These are phyloP conservation scores for Ganoderma multipileum DNA, from an alignment of 1,284 basidiomycete genomes.

Conservation along the genomic window DNA sequence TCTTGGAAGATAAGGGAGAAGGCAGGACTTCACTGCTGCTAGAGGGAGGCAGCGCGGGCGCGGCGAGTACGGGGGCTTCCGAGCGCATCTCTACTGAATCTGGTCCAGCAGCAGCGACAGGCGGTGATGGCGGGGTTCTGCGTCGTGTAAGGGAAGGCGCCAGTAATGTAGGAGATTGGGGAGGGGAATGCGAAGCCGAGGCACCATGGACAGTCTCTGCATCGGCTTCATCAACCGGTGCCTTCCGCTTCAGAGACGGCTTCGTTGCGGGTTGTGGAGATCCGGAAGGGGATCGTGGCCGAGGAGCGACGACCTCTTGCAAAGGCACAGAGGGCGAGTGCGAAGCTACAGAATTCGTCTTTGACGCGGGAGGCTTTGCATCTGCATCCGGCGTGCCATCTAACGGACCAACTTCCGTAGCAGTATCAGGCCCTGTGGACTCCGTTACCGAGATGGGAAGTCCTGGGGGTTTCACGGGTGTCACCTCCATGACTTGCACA, in stretches of 20 bases:
- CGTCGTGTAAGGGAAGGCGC: conserved; percentile 15
- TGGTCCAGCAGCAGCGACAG: background rate
- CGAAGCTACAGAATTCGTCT: background rate
- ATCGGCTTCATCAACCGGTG: conserved; percentile 1
- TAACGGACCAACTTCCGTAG: background rate
- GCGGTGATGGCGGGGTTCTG: background rate
- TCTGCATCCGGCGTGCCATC: background rate
- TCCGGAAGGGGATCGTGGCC: background rate
- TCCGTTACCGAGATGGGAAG: background rate
- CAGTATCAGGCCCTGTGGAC: too few relatives aligned
- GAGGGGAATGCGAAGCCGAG: background rate
- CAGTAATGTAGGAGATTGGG: conserved; percentile 9
- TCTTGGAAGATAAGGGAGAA: conserved; percentile 17
- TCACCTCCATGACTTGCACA: background rate
- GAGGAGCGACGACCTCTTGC: background rate
- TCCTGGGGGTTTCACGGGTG: background rate
- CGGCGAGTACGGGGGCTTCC: background rate
- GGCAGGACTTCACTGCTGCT: conserved; percentile 11
- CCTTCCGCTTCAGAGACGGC: conserved; percentile 11
- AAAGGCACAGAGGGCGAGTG: conserved; percentile 1
- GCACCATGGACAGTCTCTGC: too few relatives aligned
- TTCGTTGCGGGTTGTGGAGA: background rate
- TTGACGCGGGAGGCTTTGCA: background rate
- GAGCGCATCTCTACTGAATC: background rate
- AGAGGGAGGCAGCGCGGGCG: background rate